Evolutionary conservation across 768 basidiomycete species (phyloP).

Genomic region (Trametes villosa): DNA sequence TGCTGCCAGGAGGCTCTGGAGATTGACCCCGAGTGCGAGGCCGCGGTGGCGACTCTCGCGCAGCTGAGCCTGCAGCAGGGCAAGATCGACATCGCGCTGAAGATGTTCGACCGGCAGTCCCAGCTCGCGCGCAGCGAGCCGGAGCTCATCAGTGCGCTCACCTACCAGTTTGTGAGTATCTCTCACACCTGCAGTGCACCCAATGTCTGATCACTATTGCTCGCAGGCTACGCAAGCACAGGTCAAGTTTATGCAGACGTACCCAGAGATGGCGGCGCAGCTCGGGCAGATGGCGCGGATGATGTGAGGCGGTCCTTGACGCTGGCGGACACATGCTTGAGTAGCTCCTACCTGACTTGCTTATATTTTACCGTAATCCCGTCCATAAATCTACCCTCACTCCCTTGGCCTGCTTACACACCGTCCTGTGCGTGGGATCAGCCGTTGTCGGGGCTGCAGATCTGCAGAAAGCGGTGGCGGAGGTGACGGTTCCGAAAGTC

Average conservation of each 20-base stretch:
- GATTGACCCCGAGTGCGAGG: conserved; percentile 93
- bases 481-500: conserved; percentile 1
- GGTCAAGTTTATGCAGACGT: conserved; percentile 79
- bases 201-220: not conserved
- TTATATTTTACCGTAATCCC: conserved; percentile 22
- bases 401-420: not conserved
- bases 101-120: conserved; percentile 83
- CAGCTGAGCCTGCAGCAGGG: conserved; percentile 92
- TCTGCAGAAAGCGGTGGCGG: conserved; percentile 11
- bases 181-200: not conserved
- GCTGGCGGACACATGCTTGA: too few species aligned
- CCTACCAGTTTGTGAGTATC: conserved; percentile 74
- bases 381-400: conserved; percentile 20
- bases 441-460: not conserved
- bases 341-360: conserved; percentile 13
- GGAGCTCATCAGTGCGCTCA: conserved; percentile 79
- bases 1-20: conserved; percentile 88
- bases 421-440: not conserved
- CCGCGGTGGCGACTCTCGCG: conserved; percentile 93
- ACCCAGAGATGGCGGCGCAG: conserved; percentile 83
- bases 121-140: conserved; percentile 89
- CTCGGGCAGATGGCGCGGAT: conserved; percentile 53
- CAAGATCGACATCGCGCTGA: conserved; percentile 83
- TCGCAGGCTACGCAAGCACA: conserved; percentile 79
- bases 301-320: conserved; percentile 27